Evolutionary conservation across 2,329 filamentous ascomycete genomes (phyloP).

Genomic region (Chaetomium globosum): DNA sequence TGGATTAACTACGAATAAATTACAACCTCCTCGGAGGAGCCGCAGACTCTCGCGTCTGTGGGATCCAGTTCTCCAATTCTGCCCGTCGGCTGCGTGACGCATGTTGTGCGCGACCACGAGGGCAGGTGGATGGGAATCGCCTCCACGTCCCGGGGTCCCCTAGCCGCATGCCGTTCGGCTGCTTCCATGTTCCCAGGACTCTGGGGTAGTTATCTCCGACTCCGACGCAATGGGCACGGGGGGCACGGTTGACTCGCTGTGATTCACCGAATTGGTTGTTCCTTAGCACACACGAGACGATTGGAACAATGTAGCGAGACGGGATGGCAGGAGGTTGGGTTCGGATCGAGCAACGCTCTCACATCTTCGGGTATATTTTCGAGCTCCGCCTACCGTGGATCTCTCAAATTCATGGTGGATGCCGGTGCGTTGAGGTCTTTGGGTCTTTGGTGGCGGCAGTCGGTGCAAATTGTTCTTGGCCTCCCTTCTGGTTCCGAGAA

Average conservation of each 20-base stretch:
- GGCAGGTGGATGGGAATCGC: constrained; percentile 8
- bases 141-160: constrained; percentile 10
- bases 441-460: not conserved
- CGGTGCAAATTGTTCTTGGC: not conserved
- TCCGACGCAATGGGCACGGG: constrained; percentile 4
- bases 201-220: constrained; percentile 10
- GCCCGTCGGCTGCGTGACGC: constrained; percentile 18
- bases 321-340: constrained; percentile 27
- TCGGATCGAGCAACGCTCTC: constrained; percentile 25
- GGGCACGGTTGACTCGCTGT: not conserved
- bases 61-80: constrained; percentile 18
- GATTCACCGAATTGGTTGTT: constrained; percentile 14
- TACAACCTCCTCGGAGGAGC: constrained; percentile 18
- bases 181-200: constrained; percentile 4
- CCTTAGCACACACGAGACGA: too few species aligned
- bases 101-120: constrained; percentile 18
- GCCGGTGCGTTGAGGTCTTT: not conserved
- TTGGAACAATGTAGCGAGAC: constrained; percentile 17
- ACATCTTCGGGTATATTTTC: constrained; percentile 31
- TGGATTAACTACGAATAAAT: not conserved
- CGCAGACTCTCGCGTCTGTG: constrained; percentile 20
- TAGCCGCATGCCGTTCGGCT: constrained; percentile 11
- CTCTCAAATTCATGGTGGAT: constrained; percentile 1
- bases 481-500: not conserved
- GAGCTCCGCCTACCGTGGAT: constrained; percentile 9